Base-by-base conservation (phyloP, 192 early-diverging fungal species). In the Coemansia sp. region DNA sequence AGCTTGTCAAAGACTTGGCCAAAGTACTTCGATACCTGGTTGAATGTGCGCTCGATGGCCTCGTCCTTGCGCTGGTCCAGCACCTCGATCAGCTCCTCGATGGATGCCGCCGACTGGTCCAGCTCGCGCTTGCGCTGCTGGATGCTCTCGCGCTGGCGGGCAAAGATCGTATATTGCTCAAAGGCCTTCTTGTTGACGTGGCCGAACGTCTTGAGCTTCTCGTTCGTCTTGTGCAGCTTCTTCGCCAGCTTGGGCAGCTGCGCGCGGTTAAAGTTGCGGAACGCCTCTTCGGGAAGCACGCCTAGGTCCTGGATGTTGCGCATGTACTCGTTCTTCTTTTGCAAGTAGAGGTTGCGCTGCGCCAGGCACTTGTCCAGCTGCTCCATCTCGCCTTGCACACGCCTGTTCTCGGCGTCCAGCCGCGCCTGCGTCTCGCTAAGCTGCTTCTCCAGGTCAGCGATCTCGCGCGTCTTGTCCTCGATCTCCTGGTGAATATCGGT, bases 121-220 rank as follows among this genome's bases (percentile, higher is more conserved):
- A 97, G 77, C 77, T 99, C 97, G 20, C 84, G 83, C 70, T 93
- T 96, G 50, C 95, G 85, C 65, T 90, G 80, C 36, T 85, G 84
- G 34, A 99, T 87, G 40, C 85, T 74, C 54, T 95, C 93, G 14
- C 89, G 86, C 67, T 97, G 95, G 63, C 91, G 89, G 3, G 93
- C 94, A 73, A 97, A 99, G 67, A 92, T 93, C 67, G 77, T 87
- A 69, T 92, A 97, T 82, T 99, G 97, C 84, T 99, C 97, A 80
- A 95, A 94, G 0, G 97, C 97, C 77, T 97, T 96, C 72, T 96
- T 99, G 86, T 99, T 99, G 62, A 99, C 93, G 65, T 96, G 95
- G 15, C 87, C 87, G 68, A 90, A 97, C 79, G 91, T 89, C 61
- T 94, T 92, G 32, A 99, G 81, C 33, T 79, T 84, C 65, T 95